These are phyloP conservation scores for Lachnellula cervina DNA, from an alignment of 2,329 filamentous ascomycete genomes.

Conservation along the genomic window DNA sequence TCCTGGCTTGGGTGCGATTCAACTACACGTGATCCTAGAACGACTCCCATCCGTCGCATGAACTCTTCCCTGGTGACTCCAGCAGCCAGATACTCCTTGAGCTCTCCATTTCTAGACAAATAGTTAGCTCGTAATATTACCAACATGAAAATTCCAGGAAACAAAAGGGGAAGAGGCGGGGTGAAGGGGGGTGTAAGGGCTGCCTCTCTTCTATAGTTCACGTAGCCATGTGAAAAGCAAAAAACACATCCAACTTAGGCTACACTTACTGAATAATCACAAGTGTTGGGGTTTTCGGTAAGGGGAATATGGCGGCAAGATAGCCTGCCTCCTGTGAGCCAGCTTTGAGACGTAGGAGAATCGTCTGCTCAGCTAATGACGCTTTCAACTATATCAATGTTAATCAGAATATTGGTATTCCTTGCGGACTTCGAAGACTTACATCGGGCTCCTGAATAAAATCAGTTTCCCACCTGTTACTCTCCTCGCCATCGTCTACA, in stretches of 20 bases:
- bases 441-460: constrained; percentile 57
- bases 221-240: background rate
- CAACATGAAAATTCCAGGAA: background rate
- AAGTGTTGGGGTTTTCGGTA: constrained; percentile 73
- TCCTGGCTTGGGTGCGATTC: constrained; percentile 1
- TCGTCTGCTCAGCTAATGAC: constrained; percentile 55
- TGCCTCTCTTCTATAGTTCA: no score
- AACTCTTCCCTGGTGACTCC: constrained; percentile 65
- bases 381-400: constrained; percentile 43
- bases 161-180: no score
- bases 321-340: constrained; percentile 79
- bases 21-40: constrained; percentile 21
- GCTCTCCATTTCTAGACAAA: constrained; percentile 58
- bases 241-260: background rate
- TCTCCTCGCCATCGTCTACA: constrained; percentile 65
- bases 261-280: constrained; percentile 65
- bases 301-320: constrained; percentile 74
- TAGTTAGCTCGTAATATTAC: constrained; percentile 3
- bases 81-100: constrained; percentile 70
- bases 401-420: constrained; percentile 2
- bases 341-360: constrained; percentile 65
- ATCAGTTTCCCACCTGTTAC: constrained; percentile 66
- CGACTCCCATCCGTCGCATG: constrained; percentile 46
- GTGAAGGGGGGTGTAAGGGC: no score
- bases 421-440: constrained; percentile 20